These are phyloP conservation scores for Juglanconis oblonga DNA, from an alignment of 2,329 filamentous ascomycete species.

Conservation along the genomic window DNA sequence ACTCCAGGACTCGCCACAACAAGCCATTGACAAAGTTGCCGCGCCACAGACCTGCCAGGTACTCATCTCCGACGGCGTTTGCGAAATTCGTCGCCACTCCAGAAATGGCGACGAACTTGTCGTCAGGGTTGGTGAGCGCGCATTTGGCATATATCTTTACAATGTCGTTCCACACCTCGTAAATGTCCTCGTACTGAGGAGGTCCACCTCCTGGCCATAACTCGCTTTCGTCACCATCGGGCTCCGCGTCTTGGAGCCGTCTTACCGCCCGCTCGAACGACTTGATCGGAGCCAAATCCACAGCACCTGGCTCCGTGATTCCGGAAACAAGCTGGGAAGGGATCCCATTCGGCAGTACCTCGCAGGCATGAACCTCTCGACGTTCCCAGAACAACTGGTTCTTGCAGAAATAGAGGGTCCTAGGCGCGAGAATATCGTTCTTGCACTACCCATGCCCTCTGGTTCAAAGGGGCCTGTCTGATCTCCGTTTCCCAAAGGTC, in stretches of 20 bases:
- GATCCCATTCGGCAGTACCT: not conserved
- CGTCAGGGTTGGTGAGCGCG: not conserved
- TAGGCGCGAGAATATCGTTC: slow-evolving; percentile 8
- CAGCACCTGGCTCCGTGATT: not conserved
- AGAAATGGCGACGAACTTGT: slow-evolving; percentile 14
- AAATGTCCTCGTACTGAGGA: not conserved
- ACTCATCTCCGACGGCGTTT: not conserved
- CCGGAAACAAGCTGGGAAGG: not conserved
- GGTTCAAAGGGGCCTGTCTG: not conserved
- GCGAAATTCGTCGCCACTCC: slow-evolving; percentile 13
- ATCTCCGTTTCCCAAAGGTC: slow-evolving; percentile 13
- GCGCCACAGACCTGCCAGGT: slow-evolving; percentile 12
- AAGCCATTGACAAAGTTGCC: slow-evolving; percentile 6
- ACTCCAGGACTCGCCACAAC: not conserved
- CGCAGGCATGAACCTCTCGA: slow-evolving; percentile 8
- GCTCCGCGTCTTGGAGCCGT: not conserved
- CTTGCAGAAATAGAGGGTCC: slow-evolving; percentile 9
- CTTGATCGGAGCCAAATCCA: not conserved
- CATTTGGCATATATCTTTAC: slow-evolving; percentile 1
- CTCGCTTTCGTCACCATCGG: not conserved
- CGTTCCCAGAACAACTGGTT: slow-evolving; percentile 15
- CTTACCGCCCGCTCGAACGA: not conserved
- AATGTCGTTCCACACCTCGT: slow-evolving; percentile 9
- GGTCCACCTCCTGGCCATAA: not conserved
- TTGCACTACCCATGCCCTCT: slow-evolving; percentile 14